Evolutionary conservation across 768 basidiomycete species (phyloP).

Genomic region (Phaffia tasmanica): DNA sequence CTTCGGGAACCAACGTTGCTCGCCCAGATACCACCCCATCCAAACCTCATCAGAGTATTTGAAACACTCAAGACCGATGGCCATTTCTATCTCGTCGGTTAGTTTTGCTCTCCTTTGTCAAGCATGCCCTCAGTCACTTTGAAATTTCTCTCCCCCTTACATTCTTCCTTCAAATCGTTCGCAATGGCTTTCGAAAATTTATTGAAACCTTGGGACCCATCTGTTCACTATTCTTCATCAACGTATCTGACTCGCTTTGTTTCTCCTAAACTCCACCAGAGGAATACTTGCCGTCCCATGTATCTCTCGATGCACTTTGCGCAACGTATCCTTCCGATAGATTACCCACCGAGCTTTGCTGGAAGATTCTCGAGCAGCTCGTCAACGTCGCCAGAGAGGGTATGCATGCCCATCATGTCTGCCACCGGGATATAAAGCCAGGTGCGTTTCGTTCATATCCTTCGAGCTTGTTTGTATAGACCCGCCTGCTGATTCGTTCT

Average conservation of each 20-base stretch:
- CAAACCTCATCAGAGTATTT: constrained; percentile 38
- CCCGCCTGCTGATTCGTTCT: not conserved
- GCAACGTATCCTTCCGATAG: constrained; percentile 12
- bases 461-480: not conserved
- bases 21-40: constrained; percentile 40
- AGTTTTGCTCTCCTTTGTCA: constrained; percentile 17
- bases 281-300: constrained; percentile 32
- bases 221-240: not conserved
- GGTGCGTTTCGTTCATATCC: constrained; percentile 15
- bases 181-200: no score
- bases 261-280: constrained; percentile 5
- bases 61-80: constrained; percentile 40
- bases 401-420: constrained; percentile 36
- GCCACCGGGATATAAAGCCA: constrained; percentile 38
- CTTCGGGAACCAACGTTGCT: constrained; percentile 42
- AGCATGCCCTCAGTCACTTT: not conserved
- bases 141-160: not conserved
- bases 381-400: constrained; percentile 37
- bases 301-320: constrained; percentile 36
- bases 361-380: constrained; percentile 40
- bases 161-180: not conserved
- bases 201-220: not conserved
- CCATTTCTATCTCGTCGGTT: constrained; percentile 42
- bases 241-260: not conserved
- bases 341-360: constrained; percentile 15